A percentile compares a stretch with the other conserved stretches of the same genome.
Conservation (phyloP, 2,329 filamentous ascomycete genomes). For the Xylariaceae sp. region DNA sequence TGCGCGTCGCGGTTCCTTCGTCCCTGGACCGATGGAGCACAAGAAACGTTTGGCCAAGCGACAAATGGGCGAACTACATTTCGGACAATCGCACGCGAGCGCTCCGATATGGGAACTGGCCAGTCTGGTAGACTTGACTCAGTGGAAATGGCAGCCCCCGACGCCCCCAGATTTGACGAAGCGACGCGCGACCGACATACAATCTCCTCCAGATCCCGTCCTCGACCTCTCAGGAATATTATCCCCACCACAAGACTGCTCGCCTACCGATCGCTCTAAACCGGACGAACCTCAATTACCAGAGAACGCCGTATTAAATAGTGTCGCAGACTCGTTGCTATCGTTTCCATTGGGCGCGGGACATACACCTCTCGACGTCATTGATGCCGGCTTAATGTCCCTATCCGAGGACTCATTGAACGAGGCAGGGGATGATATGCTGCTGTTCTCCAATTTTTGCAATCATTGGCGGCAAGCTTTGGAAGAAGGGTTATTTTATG, state of each 20-base stretch:
- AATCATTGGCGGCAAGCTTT: constrained; percentile 20
- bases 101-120: constrained; percentile 44
- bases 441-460: constrained; percentile 23
- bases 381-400: constrained; percentile 13
- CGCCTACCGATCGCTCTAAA: background rate
- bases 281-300: constrained; percentile 1
- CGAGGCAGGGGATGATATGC: background rate
- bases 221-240: background rate
- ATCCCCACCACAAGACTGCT: background rate
- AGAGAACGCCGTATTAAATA: constrained; percentile 4
- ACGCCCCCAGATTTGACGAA: constrained; percentile 28
- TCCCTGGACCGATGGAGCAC: constrained; percentile 51
- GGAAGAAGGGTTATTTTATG: constrained; percentile 11
- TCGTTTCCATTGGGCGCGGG: constrained; percentile 9
- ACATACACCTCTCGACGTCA: constrained; percentile 13
- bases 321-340: constrained; percentile 8
- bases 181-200: background rate
- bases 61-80: constrained; percentile 46
- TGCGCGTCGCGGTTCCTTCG: constrained; percentile 33
- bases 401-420: constrained; percentile 16
- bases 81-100: constrained; percentile 33
- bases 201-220: background rate
- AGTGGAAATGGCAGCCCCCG: constrained; percentile 51
- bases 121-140: constrained; percentile 38
- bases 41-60: constrained; percentile 48